Base-by-base conservation (phyloP, 495 filamentous ascomycete species). In the Talaromyces ruber region DNA sequence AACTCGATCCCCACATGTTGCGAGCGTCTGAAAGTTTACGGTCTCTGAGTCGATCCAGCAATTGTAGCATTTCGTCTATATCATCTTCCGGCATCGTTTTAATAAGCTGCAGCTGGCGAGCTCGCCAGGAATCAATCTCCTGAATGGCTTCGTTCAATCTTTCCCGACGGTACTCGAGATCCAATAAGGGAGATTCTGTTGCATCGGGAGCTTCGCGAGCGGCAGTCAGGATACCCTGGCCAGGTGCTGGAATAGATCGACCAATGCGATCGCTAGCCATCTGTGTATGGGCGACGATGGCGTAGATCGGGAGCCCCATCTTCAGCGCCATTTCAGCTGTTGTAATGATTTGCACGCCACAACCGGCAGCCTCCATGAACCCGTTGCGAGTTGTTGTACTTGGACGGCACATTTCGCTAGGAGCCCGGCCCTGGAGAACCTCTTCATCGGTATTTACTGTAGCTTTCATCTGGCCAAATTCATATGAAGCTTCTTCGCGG, bases 191-290 rank as follows among this genome's bases (percentile, higher is more conserved):
- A 5, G 65, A 67, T 24, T 37, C 32, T 26, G 29, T 14, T 6
- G 25, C 7, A 1, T 14, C 16, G n/a, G 45, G n/a, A 4, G 32
- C 37, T 52, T 70, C 66, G 25, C 64, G 32, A 9, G 64, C 68
- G 34, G 26, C 34, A 11, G 63, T 62, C n/a, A 70, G 32, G 8
- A 70, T 50, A 12, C 69, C 69, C 52, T 68, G 24, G 2, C 69
- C 68, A 12, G 69, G 69, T n/a, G 68, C 68, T 14, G 68, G 68
- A 1, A 71, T 29, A 0, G 69, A 71, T 11, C 69, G 56, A 16
- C 69, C 64, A 18, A 68, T 61, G 9, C 62, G 60, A 25, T 71
- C 68, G 47, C 54, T 62, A n/a, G 69, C 64, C 9, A 53, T 66
- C 5, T 45, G 26, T 2, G 52, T 34, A 6, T 32, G 43, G 14